Evolutionary conservation across 371 early-diverging fungal genomes (phyloP).

Genomic region (Capniomyces stellatus): DNA sequence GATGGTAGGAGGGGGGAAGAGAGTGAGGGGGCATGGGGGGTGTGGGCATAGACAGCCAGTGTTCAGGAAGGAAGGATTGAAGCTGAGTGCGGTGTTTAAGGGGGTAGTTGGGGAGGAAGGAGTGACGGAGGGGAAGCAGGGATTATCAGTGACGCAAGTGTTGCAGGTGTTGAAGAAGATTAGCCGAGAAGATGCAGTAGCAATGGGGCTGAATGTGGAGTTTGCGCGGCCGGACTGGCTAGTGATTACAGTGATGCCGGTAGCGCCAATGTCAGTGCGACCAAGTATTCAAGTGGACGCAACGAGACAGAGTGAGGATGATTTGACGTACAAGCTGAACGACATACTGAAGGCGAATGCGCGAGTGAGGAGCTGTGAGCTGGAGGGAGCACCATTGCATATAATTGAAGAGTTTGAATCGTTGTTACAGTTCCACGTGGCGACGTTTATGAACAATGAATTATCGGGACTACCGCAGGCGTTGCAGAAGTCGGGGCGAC

Average conservation of each 20-base stretch:
- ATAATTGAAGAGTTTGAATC: slow-evolving; percentile 90
- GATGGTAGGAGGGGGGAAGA: slow-evolving; percentile 15
- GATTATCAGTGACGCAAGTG: slow-evolving; percentile 67
- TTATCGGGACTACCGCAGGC: slow-evolving; percentile 95
- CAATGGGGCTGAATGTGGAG: slow-evolving; percentile 84
- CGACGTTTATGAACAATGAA: slow-evolving; percentile 99
- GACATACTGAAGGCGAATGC: slow-evolving; percentile 97
- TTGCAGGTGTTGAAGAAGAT: slow-evolving; percentile 83
- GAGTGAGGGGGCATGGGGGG: slow-evolving; percentile 57
- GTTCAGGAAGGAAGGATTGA: slow-evolving; percentile 80
- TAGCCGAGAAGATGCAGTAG: slow-evolving; percentile 67
- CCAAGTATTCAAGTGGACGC: slow-evolving; percentile 98
- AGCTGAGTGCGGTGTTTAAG: slow-evolving; percentile 55
- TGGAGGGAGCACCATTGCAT: slow-evolving; percentile 95
- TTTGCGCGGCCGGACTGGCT: slow-evolving; percentile 98
- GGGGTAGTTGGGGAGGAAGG: slow-evolving; percentile 31
- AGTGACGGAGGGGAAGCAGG: slow-evolving; percentile 40
- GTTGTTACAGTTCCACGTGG: slow-evolving; percentile 94
- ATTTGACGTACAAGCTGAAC: slow-evolving; percentile 92
- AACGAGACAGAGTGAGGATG: slow-evolving; percentile 87
- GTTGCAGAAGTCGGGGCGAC: slow-evolving; percentile 91
- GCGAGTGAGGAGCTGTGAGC: slow-evolving; percentile 68
- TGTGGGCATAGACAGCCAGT: slow-evolving; percentile 90
- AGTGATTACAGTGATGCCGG: slow-evolving; percentile 86
- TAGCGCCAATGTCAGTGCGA: slow-evolving; percentile 96